These are phyloP conservation scores for Pseudohalonectria lignicola DNA, from an alignment of 2,329 filamentous ascomycete species.

Conservation along the genomic window DNA sequence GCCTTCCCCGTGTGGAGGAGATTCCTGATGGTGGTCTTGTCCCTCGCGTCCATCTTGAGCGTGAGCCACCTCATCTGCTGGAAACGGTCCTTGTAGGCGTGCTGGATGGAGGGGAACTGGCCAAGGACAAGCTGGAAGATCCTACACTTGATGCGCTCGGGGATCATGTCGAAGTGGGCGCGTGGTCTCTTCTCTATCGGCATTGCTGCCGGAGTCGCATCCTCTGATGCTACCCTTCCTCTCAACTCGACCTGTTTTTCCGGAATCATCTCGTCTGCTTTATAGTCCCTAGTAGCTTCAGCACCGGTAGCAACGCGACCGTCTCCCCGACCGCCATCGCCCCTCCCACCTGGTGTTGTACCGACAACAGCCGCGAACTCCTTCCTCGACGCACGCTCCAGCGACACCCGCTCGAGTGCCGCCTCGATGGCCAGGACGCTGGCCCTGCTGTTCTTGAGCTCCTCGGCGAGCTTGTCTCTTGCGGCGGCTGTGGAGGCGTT, in stretches of 20 bases:
- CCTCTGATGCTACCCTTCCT: no score
- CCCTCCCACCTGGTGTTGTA: no score
- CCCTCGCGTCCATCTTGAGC: no score
- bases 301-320: no score
- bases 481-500: not conserved
- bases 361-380: not conserved
- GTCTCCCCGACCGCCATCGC: no score
- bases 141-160: not conserved
- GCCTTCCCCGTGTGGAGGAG: not conserved
- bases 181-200: not conserved
- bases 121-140: not conserved
- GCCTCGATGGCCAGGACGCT: not conserved
- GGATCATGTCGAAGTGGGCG: no score
- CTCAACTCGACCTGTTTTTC: no score
- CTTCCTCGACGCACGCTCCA: not conserved
- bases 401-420: not conserved
- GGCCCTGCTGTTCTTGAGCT: slow-evolving; percentile 2
- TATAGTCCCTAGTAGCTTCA: not conserved
- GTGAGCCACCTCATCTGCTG: not conserved
- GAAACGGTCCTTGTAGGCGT: not conserved
- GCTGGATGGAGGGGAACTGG: not conserved
- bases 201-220: not conserved
- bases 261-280: no score
- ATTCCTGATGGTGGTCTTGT: not conserved
- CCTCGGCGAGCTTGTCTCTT: not conserved